Conservation (phyloP, 495 filamentous ascomycete genomes). For the Usnea hakonensis region DNA sequence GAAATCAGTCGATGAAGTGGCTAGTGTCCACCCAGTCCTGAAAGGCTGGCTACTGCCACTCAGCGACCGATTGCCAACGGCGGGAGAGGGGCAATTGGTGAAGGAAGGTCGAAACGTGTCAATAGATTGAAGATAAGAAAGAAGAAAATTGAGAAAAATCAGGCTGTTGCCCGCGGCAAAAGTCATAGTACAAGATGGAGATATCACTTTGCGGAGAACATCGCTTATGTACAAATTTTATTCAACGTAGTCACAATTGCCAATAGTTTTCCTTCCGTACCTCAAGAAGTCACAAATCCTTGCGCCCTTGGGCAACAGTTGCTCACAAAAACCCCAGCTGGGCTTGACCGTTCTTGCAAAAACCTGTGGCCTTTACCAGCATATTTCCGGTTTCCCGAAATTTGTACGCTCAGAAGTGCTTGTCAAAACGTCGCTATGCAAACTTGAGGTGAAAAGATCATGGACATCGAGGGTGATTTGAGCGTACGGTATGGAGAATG, state of each 20-base stretch:
- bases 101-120: not conserved
- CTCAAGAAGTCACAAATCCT: not conserved
- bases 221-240: slow-evolving; percentile 10
- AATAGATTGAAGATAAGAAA: not conserved
- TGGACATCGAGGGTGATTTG: not conserved
- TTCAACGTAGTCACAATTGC: not conserved
- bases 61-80: not conserved
- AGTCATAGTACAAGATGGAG: not conserved
- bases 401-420: not conserved
- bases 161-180: not conserved
- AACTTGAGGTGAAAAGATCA: not conserved
- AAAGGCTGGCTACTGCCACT: not conserved
- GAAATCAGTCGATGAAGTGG: not conserved
- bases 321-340: not conserved
- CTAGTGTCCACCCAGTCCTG: not conserved
- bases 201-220: not conserved
- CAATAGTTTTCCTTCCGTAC: not conserved
- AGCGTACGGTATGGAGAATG: not conserved
- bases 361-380: not conserved
- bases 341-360: not conserved
- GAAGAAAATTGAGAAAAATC: not conserved
- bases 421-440: not conserved
- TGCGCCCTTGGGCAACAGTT: not conserved
- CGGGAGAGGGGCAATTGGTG: not conserved
- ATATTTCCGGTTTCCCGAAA: not conserved